A percentile compares a stretch with the other conserved stretches of the same genome.
These are phyloP conservation scores for Stropharia rugosoannulata DNA, from an alignment of 768 basidiomycete genomes.

Conservation along the genomic window DNA sequence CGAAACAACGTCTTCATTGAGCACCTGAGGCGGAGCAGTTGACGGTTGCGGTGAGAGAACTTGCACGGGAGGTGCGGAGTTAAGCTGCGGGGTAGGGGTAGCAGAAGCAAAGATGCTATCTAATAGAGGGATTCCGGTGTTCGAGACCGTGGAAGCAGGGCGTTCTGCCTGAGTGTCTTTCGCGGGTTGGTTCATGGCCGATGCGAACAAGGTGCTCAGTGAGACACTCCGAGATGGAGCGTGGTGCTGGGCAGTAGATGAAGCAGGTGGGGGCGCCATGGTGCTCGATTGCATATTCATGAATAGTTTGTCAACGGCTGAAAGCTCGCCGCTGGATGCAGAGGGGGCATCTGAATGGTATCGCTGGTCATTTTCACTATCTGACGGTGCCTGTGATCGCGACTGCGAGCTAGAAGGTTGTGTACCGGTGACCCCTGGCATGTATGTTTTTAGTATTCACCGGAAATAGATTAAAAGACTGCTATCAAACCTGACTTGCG, in stretches of 20 bases:
- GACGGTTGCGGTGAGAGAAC: conserved; percentile 30
- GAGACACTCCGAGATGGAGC: conserved; percentile 37
- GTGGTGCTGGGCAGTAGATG: conserved; percentile 21
- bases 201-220: conserved; percentile 47
- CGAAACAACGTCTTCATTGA: conserved; percentile 70
- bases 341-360: conserved; percentile 23
- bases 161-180: conserved; percentile 22
- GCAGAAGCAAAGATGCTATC: conserved; percentile 78
- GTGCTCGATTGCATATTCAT: conserved; percentile 35
- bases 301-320: conserved; percentile 50
- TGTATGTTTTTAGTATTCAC: not conserved
- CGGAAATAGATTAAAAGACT: not conserved
- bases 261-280: conserved; percentile 15
- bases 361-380: conserved; percentile 26
- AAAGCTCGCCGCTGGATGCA: conserved; percentile 27
- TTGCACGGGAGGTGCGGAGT: not conserved
- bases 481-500: conserved; percentile 21
- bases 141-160: conserved; percentile 24
- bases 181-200: conserved; percentile 3
- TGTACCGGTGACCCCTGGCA: not conserved
- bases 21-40: conserved; percentile 57
- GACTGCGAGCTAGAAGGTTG: conserved; percentile 17
- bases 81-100: conserved; percentile 5
- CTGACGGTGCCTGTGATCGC: conserved; percentile 21
- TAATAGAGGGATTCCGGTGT: conserved; percentile 59